A percentile compares a stretch with the other conserved stretches of the same genome.
These are phyloP conservation scores for Daedaleopsis nitida DNA, from an alignment of 768 basidiomycete species.

Conservation along the genomic window DNA sequence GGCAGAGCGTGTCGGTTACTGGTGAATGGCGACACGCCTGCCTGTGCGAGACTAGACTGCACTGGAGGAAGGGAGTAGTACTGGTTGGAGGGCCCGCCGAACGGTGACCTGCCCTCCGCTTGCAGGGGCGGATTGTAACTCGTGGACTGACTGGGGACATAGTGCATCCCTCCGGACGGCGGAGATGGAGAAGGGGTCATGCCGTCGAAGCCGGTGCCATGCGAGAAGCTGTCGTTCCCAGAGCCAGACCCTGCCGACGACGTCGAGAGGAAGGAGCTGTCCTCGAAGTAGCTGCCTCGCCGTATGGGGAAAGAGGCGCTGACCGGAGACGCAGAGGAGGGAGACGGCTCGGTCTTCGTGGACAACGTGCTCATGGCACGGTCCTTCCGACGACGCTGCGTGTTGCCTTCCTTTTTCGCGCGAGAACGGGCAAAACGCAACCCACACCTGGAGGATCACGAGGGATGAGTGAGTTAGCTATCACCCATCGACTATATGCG, in stretches of 20 bases:
- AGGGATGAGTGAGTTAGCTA: slow-evolving; percentile 20
- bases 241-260: slow-evolving; percentile 59
- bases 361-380: slow-evolving; percentile 40
- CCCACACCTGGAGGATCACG: slow-evolving; percentile 60
- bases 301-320: slow-evolving; percentile 51
- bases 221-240: slow-evolving; percentile 51
- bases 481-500: slow-evolving; percentile 16
- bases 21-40: slow-evolving; percentile 14
- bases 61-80: slow-evolving; percentile 27
- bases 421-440: slow-evolving; percentile 84
- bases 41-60: slow-evolving; percentile 15
- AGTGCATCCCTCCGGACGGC: slow-evolving; percentile 52
- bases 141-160: slow-evolving; percentile 44
- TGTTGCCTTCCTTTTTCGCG: slow-evolving; percentile 82
- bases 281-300: slow-evolving; percentile 48
- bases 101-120: slow-evolving; percentile 15
- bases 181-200: slow-evolving; percentile 67
- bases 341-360: slow-evolving; percentile 28
- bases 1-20: slow-evolving; percentile 13
- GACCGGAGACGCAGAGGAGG: slow-evolving; percentile 36
- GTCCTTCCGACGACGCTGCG: slow-evolving; percentile 66
- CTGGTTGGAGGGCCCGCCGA: slow-evolving; percentile 14
- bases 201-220: slow-evolving; percentile 44
- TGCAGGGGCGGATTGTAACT: slow-evolving; percentile 26
- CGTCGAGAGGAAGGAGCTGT: slow-evolving; percentile 44